These are phyloP conservation scores for Orychophragmus violaceus DNA, from an alignment of 345 rosid genomes.

Conservation along the genomic window DNA sequence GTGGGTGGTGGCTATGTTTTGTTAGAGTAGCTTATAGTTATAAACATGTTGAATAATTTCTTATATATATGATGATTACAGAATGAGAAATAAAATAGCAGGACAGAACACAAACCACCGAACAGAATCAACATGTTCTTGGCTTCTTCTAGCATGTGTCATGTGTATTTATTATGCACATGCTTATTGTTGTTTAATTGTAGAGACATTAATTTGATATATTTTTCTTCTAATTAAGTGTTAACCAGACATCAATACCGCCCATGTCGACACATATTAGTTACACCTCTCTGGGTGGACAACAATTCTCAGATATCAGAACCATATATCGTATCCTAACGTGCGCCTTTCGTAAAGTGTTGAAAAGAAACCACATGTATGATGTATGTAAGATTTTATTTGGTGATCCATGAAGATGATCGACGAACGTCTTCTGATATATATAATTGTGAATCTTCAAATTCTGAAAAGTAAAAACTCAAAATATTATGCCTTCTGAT, in stretches of 20 bases:
- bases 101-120: background rate
- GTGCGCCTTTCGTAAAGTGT: background rate
- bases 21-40: background rate
- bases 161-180: background rate
- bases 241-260: background rate
- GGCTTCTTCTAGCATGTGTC: background rate
- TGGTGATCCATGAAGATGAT: background rate
- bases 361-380: background rate
- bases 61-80: background rate
- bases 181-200: background rate
- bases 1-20: background rate
- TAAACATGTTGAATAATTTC: background rate
- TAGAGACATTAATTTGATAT: background rate
- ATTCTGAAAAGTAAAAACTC: background rate
- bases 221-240: background rate
- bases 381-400: background rate
- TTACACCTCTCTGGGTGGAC: background rate
- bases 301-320: background rate
- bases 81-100: background rate
- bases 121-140: background rate
- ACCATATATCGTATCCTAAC: background rate
- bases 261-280: background rate
- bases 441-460: background rate
- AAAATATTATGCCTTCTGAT: no score
- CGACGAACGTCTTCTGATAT: background rate